These are phyloP conservation scores for Babesia gibsoni DNA, from an alignment of 169 alveolate species.

Conservation along the genomic window DNA sequence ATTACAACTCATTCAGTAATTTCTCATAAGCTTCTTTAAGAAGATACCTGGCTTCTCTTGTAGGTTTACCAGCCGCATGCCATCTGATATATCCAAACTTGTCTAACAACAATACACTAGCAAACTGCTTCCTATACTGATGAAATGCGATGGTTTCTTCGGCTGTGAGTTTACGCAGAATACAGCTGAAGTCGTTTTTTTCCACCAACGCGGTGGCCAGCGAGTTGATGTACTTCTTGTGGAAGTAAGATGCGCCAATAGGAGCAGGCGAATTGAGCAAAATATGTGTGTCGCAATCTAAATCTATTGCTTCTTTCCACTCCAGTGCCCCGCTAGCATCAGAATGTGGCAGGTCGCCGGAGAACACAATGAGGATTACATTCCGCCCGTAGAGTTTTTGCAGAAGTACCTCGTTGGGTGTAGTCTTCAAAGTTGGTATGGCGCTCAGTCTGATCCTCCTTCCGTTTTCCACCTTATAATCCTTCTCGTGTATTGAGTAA, in stretches of 20 bases:
- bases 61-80: constrained; percentile 59
- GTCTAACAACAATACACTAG: constrained; percentile 43
- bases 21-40: constrained; percentile 28
- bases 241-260: constrained; percentile 26
- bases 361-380: constrained; percentile 34
- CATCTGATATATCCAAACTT: constrained; percentile 60
- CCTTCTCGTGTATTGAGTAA: constrained; percentile 24
- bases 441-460: constrained; percentile 30
- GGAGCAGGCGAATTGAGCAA: constrained; percentile 26
- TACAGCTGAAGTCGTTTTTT: constrained; percentile 16
- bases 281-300: not conserved
- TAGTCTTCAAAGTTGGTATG: constrained; percentile 16
- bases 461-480: constrained; percentile 15
- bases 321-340: constrained; percentile 19
- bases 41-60: constrained; percentile 33
- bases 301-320: constrained; percentile 19
- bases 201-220: constrained; percentile 48
- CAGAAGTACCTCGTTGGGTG: constrained; percentile 26
- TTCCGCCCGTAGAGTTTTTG: constrained; percentile 29
- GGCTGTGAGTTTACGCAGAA: constrained; percentile 9
- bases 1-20: not conserved
- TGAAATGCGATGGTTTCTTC: constrained; percentile 31
- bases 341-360: constrained; percentile 55
- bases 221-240: constrained; percentile 34
- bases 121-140: constrained; percentile 42